Base-by-base conservation (phyloP, 148 eudicot genomes). In the Heliamphora exappendiculata region DNA sequence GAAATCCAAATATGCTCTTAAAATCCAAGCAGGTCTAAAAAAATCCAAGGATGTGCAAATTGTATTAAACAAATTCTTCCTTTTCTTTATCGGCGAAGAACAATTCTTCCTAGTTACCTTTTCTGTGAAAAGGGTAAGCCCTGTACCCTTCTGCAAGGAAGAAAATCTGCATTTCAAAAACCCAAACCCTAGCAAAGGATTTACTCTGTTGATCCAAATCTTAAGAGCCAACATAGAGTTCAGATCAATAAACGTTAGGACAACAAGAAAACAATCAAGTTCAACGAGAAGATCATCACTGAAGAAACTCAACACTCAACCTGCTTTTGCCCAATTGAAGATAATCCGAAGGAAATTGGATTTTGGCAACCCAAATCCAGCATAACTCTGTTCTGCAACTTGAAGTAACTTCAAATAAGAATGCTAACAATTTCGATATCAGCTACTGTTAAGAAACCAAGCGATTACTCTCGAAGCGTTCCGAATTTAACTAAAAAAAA, bases 281-380 rank as follows among this genome's bases (percentile, higher is more conserved):
- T 28, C 37, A 68, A 19, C 5, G 11, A 22, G 42, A 44, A 22
- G 16, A 45, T 69, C 22, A 31, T 37, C 16, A 73, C 20, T 19
- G 12, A 68, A 67, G 3, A 47, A 70, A 78, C 29, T 13, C 33
- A 44, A n/a, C 26, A 42, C 13, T 47, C 1, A 34, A 81, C 83
- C 73, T 72, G 64, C 37, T 64, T 63, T 76, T 54, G 57, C 26
- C 66, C 80, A 10, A 44, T 22, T 63, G 70, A 31, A 45, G 72
- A 73, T 41, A 17, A 39, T 31, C 44, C 36, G 11, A 63, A 41
- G 55, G 11, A 57, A 10, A 66, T 47, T 39, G 34, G 70, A 73
- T 26, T 81, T 49, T 10, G 71, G 28, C 49, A 44, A 13, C 76
- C 39, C 7, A 51, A 54, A 65, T 17, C 57, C 22, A 77, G 59